Evolutionary conservation across 768 basidiomycete species (phyloP), one percentile per base, ranked within the genome.

Genomic region (Tricholoma saponaceum): DNA sequence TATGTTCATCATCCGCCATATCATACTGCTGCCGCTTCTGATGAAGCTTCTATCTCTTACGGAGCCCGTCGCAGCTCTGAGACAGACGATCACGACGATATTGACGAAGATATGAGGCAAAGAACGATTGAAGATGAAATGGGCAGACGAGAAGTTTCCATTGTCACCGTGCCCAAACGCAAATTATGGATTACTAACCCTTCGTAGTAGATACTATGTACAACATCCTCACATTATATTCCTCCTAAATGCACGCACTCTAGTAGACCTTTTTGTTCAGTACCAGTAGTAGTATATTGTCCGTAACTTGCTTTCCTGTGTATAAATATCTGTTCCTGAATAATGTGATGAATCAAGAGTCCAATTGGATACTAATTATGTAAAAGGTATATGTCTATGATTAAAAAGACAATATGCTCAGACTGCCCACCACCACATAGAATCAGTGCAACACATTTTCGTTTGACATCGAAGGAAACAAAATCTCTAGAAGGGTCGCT

Each of bases 81-180:
- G 32, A 78, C 77, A 6, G 86, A 85, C 54, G 82, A 82, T 10
- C 77, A 83, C 9, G 86, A 89, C 18, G 87, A 89, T 49, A 75
- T 87, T 55, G 90, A 92, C 62, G 90, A 92, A 61, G 84, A 87
- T 51, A 79, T 83, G 12, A 77, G 85, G 58, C 90, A 91, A 68
- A 78, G 83, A 58, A 77, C 83, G 63, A 90, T 92, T 32, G 91
- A 92, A 67, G 85, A 87, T 57, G 90, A 92, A 70, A 89, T 93
- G 81, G 83, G 78, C 37, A 78, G 90, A 62, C 81, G 91, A 51
- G 89, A 92, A 61, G 89, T 92, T 28, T 88, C 87, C n/a, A 90
- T 92, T 65, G 82, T 92, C 59, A 86, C 84, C 5, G 79, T 84
- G 43, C 91, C 91, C 18, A 86, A 83, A 67, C 87, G 89, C 62